phyloP scores from a whole-genome alignment of 2,329 filamentous ascomycete species.

The Colletotrichum tropicicola region DNA sequence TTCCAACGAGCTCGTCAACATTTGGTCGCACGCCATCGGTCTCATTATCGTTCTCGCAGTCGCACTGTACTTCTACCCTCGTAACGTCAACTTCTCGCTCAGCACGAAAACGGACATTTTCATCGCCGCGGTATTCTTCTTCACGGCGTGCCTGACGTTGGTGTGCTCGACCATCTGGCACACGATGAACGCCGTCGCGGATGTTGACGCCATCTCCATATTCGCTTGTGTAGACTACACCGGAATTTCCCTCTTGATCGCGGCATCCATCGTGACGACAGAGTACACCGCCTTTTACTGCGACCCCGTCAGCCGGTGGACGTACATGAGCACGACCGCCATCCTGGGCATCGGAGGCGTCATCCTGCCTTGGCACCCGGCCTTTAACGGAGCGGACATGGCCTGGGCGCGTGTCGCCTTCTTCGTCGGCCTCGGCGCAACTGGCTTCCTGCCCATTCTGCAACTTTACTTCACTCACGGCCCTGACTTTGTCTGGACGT shows the following conservation, averaged over 20 bases:
- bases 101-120: constrained; percentile 90
- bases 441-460: constrained; percentile 87
- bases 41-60: constrained; percentile 87
- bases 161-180: constrained; percentile 98
- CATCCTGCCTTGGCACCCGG: constrained; percentile 94
- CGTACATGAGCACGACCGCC: constrained; percentile 85
- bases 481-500: constrained; percentile 81
- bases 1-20: constrained; percentile 96
- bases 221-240: constrained; percentile 99
- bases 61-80: constrained; percentile 96
- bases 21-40: constrained; percentile 94
- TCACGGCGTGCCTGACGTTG: constrained; percentile 93
- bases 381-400: constrained; percentile 92
- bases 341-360: constrained; percentile 86
- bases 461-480: constrained; percentile 85
- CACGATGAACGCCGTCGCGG: constrained; percentile 97
- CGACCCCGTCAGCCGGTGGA: constrained; percentile 86
- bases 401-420: constrained; percentile 92
- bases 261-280: constrained; percentile 96
- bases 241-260: constrained; percentile 93
- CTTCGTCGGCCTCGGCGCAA: constrained; percentile 86
- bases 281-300: constrained; percentile 99
- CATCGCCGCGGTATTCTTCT: constrained; percentile 94
- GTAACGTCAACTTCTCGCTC: constrained; percentile 83
- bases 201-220: constrained; percentile 87